Conservation (phyloP, 176 grass and related monocot species). For the Carex parvula region DNA sequence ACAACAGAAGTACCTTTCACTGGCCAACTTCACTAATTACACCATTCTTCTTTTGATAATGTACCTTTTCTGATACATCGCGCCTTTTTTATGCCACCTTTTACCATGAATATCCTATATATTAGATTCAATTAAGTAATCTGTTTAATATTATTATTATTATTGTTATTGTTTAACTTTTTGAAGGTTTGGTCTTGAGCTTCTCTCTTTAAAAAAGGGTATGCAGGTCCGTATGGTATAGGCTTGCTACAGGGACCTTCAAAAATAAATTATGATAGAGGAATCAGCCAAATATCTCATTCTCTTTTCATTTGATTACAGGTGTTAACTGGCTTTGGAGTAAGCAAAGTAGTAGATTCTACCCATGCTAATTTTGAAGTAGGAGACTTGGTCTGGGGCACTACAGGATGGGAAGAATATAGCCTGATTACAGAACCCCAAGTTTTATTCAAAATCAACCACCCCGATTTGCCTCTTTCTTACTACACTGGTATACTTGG, state of each 20-base stretch:
- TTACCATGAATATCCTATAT: background rate
- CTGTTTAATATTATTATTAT: background rate
- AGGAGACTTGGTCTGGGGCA: constrained; percentile 41
- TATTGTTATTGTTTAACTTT: too few relatives aligned
- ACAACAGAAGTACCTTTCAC: too few relatives aligned
- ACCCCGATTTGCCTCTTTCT: constrained; percentile 51
- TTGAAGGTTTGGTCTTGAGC: too few relatives aligned
- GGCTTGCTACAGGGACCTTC: background rate
- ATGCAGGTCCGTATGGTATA: too few relatives aligned
- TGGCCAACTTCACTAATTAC: too few relatives aligned
- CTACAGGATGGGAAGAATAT: constrained; percentile 47
- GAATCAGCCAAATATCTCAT: background rate
- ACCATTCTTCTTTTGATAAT: background rate
- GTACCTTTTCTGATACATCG: background rate
- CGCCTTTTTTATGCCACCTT: background rate
- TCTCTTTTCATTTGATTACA: background rate
- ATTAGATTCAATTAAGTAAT: background rate
- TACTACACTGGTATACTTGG: constrained; percentile 64
- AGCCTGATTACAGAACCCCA: constrained; percentile 27
- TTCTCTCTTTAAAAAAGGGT: too few relatives aligned
- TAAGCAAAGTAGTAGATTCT: constrained; percentile 57
- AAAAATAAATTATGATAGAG: background rate
- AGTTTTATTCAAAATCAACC: constrained; percentile 33
- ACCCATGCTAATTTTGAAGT: constrained; percentile 36
- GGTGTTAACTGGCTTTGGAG: constrained; percentile 35